Base-by-base conservation (phyloP, 1,139 yeast species). In the Meyerozyma carpophila region DNA sequence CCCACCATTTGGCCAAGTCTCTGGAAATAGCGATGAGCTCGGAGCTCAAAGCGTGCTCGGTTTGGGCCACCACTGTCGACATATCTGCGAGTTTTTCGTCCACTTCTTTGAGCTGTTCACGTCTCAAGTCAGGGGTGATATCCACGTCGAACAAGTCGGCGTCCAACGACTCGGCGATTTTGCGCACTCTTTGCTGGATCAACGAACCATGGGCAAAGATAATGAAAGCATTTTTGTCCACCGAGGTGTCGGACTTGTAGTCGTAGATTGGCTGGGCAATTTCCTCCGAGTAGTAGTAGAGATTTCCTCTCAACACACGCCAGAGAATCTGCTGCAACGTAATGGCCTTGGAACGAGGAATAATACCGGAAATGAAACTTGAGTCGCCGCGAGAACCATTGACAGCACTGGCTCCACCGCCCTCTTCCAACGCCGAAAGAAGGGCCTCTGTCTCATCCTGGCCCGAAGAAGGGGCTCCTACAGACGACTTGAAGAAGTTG, bases 301-400 rank as follows among this genome's bases (percentile, higher is more conserved):
- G 70, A 62, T 91, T 91, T 61, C 98, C 97, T 63, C 97, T 82
- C 54, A 93, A 74, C 2, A 83, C 82, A 66, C 98, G 79, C 98
- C 98, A 93, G 51, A 94, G 73, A 44, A 94, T 89, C 55, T 89
- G 87, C 61, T 90, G 95, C 53, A 93, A 70, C 4, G 86, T 75
- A 40, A 73, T 70, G 43, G 84, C 81, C 58, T 86, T 86, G 24
- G 77, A 78, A 47, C 94, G 78, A 48, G 81, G 79, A 42, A 94
- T 84, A 8, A 89, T 88, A 54, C 98, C 98, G 24, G 94, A 75
- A 36, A 91, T 82, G 54, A 86, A 88, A 27, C 66, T 64, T 52
- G 66, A 55, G 11, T 55, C 44, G 8, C 57, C 56, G 40, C 53
- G 47, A 27, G 29, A 27, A 27, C 29, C 29, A 7, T 27, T 27